These are phyloP conservation scores for Cruciata laevipes DNA, from an alignment of 257 asterid species.

Conservation along the genomic window DNA sequence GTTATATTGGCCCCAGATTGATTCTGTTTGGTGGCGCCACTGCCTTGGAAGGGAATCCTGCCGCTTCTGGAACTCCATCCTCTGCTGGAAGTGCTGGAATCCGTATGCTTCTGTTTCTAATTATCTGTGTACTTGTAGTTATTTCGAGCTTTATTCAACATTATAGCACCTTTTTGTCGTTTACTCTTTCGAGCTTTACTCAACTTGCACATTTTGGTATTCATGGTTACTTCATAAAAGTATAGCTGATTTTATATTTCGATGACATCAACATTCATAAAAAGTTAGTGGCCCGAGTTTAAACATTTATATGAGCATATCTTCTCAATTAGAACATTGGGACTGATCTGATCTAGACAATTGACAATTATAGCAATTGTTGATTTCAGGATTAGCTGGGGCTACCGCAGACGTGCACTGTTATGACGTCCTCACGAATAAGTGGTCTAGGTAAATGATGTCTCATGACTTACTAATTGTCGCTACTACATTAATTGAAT, in stretches of 20 bases:
- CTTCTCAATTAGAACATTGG: not conserved
- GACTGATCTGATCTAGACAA: not conserved
- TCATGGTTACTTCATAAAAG: not conserved
- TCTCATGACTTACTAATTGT: not conserved
- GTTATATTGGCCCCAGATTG: constrained; percentile 82
- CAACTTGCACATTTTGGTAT: not conserved
- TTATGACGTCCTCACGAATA: constrained; percentile 82
- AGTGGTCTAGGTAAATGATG: constrained; percentile 81
- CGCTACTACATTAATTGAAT: constrained; percentile 1
- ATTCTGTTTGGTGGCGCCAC: constrained; percentile 96
- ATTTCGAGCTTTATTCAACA: not conserved
- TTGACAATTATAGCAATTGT: constrained; percentile 7
- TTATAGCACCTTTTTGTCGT: not conserved
- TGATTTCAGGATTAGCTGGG: constrained; percentile 88
- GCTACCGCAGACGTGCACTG: constrained; percentile 98
- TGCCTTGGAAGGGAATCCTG: constrained; percentile 94
- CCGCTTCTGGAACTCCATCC: constrained; percentile 85
- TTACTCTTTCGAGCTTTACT: not conserved
- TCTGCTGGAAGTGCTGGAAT: constrained; percentile 99
- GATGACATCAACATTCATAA: not conserved
- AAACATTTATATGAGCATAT: not conserved
- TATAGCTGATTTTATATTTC: not conserved
- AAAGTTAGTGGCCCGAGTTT: not conserved
- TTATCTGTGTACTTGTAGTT: not conserved
- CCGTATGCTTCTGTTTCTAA: constrained; percentile 38